A percentile compares a stretch with the other conserved stretches of the same genome.
phyloP scores from a whole-genome alignment of 345 rosid species.

The Rhodamnia rubescens region DNA sequence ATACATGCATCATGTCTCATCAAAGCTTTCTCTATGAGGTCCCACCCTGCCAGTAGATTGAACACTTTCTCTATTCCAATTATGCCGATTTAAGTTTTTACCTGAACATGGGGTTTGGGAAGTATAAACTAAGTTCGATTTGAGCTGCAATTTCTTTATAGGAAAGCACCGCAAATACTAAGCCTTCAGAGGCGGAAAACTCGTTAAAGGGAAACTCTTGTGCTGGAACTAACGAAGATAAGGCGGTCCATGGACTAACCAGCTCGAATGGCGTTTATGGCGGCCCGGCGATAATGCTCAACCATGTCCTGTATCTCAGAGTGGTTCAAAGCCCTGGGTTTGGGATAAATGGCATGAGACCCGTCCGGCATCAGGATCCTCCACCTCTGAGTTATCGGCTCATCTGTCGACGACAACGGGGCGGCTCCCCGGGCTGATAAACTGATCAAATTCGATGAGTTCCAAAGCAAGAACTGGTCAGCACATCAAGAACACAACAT shows the following conservation, averaged over 20 bases:
- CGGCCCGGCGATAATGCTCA: constrained; percentile 20
- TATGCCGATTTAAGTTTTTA: too few species aligned
- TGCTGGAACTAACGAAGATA: neutral
- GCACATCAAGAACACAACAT: neutral
- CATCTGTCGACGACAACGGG: constrained; percentile 25
- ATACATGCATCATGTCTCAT: neutral
- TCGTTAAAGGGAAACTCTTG: neutral
- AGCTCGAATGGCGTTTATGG: constrained; percentile 29
- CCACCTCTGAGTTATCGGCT: constrained; percentile 28
- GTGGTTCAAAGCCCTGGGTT: constrained; percentile 14
- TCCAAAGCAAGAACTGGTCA: neutral
- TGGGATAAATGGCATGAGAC: constrained; percentile 12
- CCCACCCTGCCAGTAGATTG: neutral
- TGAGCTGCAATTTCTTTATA: neutral
- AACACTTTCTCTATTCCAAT: neutral
- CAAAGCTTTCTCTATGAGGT: neutral
- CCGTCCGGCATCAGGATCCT: constrained; percentile 16
- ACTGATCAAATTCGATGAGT: neutral
- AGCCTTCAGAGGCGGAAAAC: neutral
- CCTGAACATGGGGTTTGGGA: too few species aligned
- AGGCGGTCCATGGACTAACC: neutral
- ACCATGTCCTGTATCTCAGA: constrained; percentile 19
- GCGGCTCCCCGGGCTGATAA: constrained; percentile 33
- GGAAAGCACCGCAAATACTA: neutral
- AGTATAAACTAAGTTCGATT: neutral